Evolutionary conservation across 768 basidiomycete genomes (phyloP).

Genomic region (Trametes cingulata): DNA sequence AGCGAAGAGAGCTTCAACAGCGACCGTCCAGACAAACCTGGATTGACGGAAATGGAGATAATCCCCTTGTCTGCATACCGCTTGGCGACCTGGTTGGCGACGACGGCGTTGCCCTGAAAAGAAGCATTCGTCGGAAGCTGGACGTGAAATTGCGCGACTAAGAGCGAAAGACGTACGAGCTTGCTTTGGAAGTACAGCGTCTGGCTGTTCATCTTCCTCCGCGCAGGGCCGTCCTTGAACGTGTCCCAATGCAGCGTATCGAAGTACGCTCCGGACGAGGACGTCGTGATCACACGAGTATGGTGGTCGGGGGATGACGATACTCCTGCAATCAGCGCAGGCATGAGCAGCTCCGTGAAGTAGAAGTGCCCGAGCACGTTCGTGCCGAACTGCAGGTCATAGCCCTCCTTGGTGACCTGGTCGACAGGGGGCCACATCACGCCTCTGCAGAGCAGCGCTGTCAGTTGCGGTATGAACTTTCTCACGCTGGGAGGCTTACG

Average conservation of each 20-base stretch:
- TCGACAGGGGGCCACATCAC: conserved; percentile 47
- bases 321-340: conserved; percentile 42
- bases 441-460: conserved; percentile 36
- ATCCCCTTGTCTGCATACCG: conserved; percentile 47
- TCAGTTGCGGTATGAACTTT: not conserved
- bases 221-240: conserved; percentile 30
- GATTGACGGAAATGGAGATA: conserved; percentile 47
- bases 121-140: not conserved
- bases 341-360: conserved; percentile 47
- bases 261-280: conserved; percentile 42
- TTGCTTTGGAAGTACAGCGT: conserved; percentile 41
- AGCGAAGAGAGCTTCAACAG: conserved; percentile 33
- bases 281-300: conserved; percentile 48
- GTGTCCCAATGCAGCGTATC: conserved; percentile 41
- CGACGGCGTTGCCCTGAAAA: conserved; percentile 46
- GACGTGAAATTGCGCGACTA: no score
- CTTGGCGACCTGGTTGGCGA: conserved; percentile 47
- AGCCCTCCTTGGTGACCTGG: conserved; percentile 47
- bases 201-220: conserved; percentile 18
- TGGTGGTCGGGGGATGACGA: conserved; percentile 43
- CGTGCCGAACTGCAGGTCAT: conserved; percentile 56
- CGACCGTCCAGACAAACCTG: conserved; percentile 36
- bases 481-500: conserved; percentile 34
- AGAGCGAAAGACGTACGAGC: conserved; percentile 43
- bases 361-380: conserved; percentile 48